A percentile compares a stretch with the other conserved stretches of the same genome.
Conservation (phyloP, 148 eudicot species). For the Camellia lanceoleosa region DNA sequence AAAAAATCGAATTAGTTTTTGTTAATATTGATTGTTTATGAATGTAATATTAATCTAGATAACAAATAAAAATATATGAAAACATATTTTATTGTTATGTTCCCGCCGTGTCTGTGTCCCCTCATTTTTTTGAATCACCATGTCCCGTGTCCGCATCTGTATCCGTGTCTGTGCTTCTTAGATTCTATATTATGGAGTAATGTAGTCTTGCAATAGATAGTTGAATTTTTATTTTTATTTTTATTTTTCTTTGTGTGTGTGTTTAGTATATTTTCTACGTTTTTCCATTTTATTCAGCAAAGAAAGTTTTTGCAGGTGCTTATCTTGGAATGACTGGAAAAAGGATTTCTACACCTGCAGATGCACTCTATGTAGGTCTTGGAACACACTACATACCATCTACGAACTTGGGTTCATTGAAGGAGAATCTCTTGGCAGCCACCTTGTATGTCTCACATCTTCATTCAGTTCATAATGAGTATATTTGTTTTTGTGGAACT, state of each 20-base stretch:
- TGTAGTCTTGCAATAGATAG: neutral
- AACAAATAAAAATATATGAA: too few species aligned
- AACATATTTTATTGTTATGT: too few species aligned
- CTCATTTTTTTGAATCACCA: too few species aligned
- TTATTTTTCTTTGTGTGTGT: too few species aligned
- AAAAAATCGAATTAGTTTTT: too few species aligned
- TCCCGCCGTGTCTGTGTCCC: too few species aligned
- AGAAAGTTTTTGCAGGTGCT: conserved; percentile 56
- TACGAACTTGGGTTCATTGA: conserved; percentile 59
- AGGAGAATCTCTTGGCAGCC: conserved; percentile 62
- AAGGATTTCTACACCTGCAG: conserved; percentile 81
- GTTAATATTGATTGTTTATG: too few species aligned
- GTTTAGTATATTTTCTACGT: neutral
- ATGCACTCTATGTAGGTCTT: conserved; percentile 85
- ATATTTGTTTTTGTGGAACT: neutral
- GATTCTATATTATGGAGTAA: neutral
- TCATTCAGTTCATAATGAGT: neutral
- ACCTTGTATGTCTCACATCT: conserved; percentile 54
- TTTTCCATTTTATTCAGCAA: conserved; percentile 2
- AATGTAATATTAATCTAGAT: too few species aligned
- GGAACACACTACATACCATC: conserved; percentile 90
- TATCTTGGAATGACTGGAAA: conserved; percentile 96
- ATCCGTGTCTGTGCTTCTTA: too few species aligned
- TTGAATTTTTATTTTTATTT: neutral
- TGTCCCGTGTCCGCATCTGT: too few species aligned